These are phyloP conservation scores for Miamiensis avidus DNA, from an alignment of 169 alveolate species.

Conservation along the genomic window DNA sequence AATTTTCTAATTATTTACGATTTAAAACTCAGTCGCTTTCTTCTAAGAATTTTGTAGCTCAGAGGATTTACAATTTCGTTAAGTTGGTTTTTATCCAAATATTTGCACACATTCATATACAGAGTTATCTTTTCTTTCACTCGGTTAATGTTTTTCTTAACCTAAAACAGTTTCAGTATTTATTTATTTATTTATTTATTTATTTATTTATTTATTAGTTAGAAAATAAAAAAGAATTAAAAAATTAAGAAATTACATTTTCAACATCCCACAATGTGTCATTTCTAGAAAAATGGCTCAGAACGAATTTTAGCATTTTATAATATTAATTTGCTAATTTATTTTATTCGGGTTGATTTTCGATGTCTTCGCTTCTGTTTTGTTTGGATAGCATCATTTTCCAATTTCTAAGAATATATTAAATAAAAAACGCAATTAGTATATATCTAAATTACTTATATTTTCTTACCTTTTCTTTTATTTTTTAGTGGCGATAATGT, in stretches of 20 bases:
- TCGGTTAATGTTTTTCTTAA: neutral
- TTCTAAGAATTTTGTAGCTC: neutral
- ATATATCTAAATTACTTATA: neutral
- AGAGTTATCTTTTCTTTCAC: neutral
- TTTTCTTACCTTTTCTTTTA: slow-evolving; percentile 6
- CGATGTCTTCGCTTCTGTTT: neutral
- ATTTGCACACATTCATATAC: slow-evolving; percentile 9
- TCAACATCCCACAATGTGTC: slow-evolving; percentile 9
- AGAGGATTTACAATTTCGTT: slow-evolving; percentile 1
- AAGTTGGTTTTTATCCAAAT: neutral
- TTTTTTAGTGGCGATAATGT: neutral
- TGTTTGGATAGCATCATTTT: too few species aligned
- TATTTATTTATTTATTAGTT: too few species aligned
- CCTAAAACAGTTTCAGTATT: neutral
- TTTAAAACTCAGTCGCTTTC: neutral
- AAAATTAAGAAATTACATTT: neutral
- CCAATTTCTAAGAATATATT: slow-evolving; percentile 9
- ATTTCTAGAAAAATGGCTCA: slow-evolving; percentile 41
- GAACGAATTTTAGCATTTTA: slow-evolving; percentile 38
- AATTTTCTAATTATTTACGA: neutral
- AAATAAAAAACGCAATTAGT: neutral
- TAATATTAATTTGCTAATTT: slow-evolving; percentile 21
- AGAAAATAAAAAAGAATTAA: too few species aligned
- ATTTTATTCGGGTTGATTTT: neutral
- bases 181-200: too few species aligned